Percentiles rank a stretch among this genome's conserved stretches.
Conservation (phyloP, 202 grass and related monocot genomes). For the Setaria italica region DNA sequence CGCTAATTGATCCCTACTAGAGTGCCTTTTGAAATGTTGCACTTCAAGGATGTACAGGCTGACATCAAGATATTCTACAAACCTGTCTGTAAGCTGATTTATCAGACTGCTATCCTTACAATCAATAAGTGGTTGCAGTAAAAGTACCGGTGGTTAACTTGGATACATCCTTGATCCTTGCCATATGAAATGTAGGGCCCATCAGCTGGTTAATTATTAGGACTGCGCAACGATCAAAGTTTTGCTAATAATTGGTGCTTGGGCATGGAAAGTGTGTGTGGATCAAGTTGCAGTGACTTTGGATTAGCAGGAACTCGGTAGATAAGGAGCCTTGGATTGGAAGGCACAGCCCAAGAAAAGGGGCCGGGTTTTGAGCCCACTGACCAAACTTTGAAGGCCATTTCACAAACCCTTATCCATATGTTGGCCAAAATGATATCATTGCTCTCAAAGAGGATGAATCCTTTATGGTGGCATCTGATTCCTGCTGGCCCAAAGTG, state of each 20-base stretch:
- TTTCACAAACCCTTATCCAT: background rate
- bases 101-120: too few species aligned
- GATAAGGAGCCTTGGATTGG: conserved; percentile 30
- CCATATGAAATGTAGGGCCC: conserved; percentile 3
- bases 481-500: conserved; percentile 25
- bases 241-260: conserved; percentile 63
- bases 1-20: background rate
- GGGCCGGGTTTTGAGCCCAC: conserved; percentile 29
- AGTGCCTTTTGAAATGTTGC: background rate
- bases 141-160: conserved; percentile 25
- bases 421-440: background rate
- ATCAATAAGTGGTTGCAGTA: too few species aligned
- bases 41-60: background rate
- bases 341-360: conserved; percentile 34
- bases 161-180: conserved; percentile 23
- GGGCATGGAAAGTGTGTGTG: conserved; percentile 34
- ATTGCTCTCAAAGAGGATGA: conserved; percentile 20
- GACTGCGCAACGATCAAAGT: conserved; percentile 41
- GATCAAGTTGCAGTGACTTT: conserved; percentile 27
- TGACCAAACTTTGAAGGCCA: conserved; percentile 38
- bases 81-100: background rate
- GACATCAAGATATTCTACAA: background rate
- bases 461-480: conserved; percentile 14
- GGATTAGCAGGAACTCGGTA: conserved; percentile 35
- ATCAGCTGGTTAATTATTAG: conserved; percentile 32